Evolutionary conservation across 2,329 filamentous ascomycete species (phyloP).

Genomic region (Septoria petroselini): DNA sequence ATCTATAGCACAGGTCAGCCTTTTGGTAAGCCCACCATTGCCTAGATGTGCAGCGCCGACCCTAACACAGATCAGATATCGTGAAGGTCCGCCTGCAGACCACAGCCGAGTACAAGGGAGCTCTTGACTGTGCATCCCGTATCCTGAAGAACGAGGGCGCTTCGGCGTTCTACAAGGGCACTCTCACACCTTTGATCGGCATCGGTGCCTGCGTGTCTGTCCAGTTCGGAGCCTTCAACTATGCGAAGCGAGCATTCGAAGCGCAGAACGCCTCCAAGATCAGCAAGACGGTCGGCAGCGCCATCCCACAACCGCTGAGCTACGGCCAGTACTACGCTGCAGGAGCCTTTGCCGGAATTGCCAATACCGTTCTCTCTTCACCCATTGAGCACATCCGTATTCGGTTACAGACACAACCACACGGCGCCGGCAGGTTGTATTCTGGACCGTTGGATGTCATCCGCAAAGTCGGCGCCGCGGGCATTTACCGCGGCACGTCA

Average conservation of each 20-base stretch:
- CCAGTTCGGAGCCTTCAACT: slow-evolving; percentile 96
- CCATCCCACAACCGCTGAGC: slow-evolving; percentile 52
- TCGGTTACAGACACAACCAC: slow-evolving; percentile 91
- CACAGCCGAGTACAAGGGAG: slow-evolving; percentile 73
- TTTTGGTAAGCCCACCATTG: slow-evolving; percentile 52
- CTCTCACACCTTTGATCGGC: slow-evolving; percentile 86
- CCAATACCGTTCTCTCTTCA: slow-evolving; percentile 82
- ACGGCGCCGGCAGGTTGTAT: slow-evolving; percentile 77
- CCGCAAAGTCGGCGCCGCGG: slow-evolving; percentile 69
- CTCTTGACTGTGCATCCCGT: slow-evolving; percentile 72
- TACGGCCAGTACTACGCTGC: slow-evolving; percentile 87
- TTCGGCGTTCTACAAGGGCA: slow-evolving; percentile 96
- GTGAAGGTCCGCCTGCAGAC: slow-evolving; percentile 98
- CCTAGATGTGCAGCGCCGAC: slow-evolving; percentile 7
- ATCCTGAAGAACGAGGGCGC: slow-evolving; percentile 88
- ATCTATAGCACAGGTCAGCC: slow-evolving; percentile 54
- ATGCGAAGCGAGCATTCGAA: slow-evolving; percentile 83
- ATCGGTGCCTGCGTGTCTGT: slow-evolving; percentile 96
- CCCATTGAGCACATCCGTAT: slow-evolving; percentile 98
- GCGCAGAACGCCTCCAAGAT: slow-evolving; percentile 57
- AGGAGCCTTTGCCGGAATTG: slow-evolving; percentile 86
- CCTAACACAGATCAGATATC: slow-evolving; percentile 61
- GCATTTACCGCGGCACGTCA: slow-evolving; percentile 80
- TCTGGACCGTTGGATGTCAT: slow-evolving; percentile 84
- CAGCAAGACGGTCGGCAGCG: slow-evolving; percentile 36